Evolutionary conservation across 2,329 filamentous ascomycete genomes (phyloP).

Genomic region (Colletotrichum tofieldiae): DNA sequence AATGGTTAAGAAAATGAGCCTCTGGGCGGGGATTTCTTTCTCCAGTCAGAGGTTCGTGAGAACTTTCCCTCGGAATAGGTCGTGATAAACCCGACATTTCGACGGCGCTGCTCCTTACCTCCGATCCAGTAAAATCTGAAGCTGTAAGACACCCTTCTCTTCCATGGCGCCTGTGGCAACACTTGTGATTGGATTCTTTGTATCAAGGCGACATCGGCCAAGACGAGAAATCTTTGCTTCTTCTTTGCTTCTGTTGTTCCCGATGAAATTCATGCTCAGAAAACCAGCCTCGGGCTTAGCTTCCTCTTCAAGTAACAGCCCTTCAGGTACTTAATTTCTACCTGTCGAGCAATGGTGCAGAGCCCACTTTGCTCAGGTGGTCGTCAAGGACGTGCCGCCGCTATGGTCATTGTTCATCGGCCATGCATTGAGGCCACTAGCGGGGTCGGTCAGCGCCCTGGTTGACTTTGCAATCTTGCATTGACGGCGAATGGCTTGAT

Average conservation of each 20-base stretch:
- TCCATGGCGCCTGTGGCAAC: slow-evolving; percentile 25
- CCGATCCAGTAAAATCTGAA: slow-evolving; percentile 23
- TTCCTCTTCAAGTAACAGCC: slow-evolving; percentile 23
- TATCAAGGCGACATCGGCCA: no score
- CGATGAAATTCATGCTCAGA: neutral
- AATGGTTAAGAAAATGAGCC: neutral
- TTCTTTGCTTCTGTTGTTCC: neutral
- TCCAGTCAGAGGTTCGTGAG: slow-evolving; percentile 30
- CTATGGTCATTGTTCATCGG: neutral
- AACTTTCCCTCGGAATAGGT: slow-evolving; percentile 29
- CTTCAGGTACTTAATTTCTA: slow-evolving; percentile 11
- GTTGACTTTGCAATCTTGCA: slow-evolving; percentile 7
- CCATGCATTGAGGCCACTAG: neutral
- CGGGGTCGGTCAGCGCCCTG: neutral
- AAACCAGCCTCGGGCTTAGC: slow-evolving; percentile 1
- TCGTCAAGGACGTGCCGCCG: neutral
- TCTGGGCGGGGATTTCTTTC: neutral
- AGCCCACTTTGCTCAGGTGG: slow-evolving; percentile 25
- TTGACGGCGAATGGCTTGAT: slow-evolving; percentile 18
- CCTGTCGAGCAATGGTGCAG: slow-evolving; percentile 4
- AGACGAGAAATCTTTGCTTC: neutral
- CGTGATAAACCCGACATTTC: slow-evolving; percentile 27
- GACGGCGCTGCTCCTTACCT: slow-evolving; percentile 27
- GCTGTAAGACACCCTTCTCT: neutral
- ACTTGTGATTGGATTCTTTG: neutral